phyloP scores from a whole-genome alignment of 345 rosid species.

The Clausena lansium region DNA sequence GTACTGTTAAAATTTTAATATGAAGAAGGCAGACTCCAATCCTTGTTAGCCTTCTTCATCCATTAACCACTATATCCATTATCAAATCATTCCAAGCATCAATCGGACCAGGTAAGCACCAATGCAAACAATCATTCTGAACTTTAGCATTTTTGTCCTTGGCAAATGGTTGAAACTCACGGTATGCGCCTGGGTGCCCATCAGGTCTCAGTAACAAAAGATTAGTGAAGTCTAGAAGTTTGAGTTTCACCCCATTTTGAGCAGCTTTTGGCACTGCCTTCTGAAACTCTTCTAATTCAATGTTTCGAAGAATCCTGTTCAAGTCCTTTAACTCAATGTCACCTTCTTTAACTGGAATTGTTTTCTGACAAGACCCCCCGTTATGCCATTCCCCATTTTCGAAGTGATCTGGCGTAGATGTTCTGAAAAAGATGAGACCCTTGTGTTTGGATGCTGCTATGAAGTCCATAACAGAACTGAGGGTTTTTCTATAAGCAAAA shows the following conservation, averaged over 20 bases:
- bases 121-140: slow-evolving; percentile 91
- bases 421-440: slow-evolving; percentile 65
- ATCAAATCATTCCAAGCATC: slow-evolving; percentile 87
- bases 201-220: slow-evolving; percentile 71
- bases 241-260: slow-evolving; percentile 45
- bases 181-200: slow-evolving; percentile 92
- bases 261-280: slow-evolving; percentile 47
- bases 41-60: slow-evolving; percentile 16
- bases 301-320: slow-evolving; percentile 51
- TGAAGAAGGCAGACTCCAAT: background rate
- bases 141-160: slow-evolving; percentile 59
- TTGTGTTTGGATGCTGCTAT: slow-evolving; percentile 48
- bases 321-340: slow-evolving; percentile 59
- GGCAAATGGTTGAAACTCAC: slow-evolving; percentile 65
- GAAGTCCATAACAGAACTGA: slow-evolving; percentile 57
- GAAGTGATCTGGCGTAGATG: slow-evolving; percentile 91
- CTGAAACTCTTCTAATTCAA: slow-evolving; percentile 61
- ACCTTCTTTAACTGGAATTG: slow-evolving; percentile 62
- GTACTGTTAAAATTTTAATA: background rate
- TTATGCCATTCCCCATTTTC: slow-evolving; percentile 91
- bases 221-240: slow-evolving; percentile 71
- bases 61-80: slow-evolving; percentile 63
- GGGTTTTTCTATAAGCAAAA: slow-evolving; percentile 67
- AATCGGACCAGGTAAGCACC: slow-evolving; percentile 98
- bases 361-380: slow-evolving; percentile 69